phyloP scores from a whole-genome alignment of 2,329 filamentous ascomycete species.

The Juglanconis juglandina region DNA sequence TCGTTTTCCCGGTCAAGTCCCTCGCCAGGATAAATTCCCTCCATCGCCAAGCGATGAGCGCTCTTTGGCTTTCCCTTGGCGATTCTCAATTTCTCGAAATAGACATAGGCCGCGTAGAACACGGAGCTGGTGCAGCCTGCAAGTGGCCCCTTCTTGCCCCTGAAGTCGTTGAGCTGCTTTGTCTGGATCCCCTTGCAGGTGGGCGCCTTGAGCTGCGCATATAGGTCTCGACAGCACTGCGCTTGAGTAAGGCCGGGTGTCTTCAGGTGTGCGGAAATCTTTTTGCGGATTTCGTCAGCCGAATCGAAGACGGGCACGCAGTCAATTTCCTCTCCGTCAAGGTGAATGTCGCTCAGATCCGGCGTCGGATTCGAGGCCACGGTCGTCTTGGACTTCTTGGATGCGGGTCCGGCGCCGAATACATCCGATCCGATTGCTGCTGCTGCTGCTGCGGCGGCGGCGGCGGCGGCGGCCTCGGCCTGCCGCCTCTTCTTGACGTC shows the following conservation, averaged over 20 bases:
- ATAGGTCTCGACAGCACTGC: constrained; percentile 42
- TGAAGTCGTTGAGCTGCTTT: constrained; percentile 40
- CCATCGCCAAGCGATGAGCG: constrained; percentile 46
- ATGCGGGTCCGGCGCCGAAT: background rate
- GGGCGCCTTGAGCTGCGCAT: constrained; percentile 4
- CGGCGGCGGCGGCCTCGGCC: background rate
- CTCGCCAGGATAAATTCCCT: constrained; percentile 22
- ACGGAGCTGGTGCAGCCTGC: constrained; percentile 40
- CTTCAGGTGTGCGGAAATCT: constrained; percentile 50
- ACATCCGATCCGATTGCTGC: background rate
- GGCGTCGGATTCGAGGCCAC: background rate
- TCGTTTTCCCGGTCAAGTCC: background rate
- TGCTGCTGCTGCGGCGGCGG: background rate
- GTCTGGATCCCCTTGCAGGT: constrained; percentile 27
- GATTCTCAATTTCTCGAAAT: constrained; percentile 52
- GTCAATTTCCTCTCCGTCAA: constrained; percentile 40
- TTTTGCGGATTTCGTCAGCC: constrained; percentile 55
- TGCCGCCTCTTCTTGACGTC: constrained; percentile 12
- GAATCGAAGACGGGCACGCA: constrained; percentile 51
- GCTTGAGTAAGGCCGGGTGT: constrained; percentile 48
- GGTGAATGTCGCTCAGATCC: constrained; percentile 5
- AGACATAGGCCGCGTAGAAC: constrained; percentile 49
- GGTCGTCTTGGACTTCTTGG: constrained; percentile 7
- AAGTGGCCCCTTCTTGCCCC: constrained; percentile 39
- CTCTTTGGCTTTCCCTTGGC: constrained; percentile 44